A percentile compares a stretch with the other conserved stretches of the same genome.
These are phyloP conservation scores for Notholithocarpus densiflorus DNA, from an alignment of 306 rosid species.

Conservation along the genomic window DNA sequence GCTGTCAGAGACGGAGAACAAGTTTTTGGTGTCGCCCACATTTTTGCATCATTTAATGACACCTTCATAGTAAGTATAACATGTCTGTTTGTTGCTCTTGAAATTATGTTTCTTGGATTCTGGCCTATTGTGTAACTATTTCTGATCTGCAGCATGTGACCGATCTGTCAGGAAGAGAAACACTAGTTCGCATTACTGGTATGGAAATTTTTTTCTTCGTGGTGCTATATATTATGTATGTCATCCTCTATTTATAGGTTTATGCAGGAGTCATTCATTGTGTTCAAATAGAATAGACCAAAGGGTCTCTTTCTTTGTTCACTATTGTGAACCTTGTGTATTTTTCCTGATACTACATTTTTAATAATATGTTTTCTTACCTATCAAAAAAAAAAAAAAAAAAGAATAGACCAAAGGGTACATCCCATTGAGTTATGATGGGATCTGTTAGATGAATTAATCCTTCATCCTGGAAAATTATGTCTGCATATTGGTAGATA, in stretches of 20 bases:
- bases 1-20: conserved; percentile 83
- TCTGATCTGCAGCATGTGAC: conserved; percentile 62
- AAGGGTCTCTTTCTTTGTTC: neutral
- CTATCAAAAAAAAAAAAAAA: no score
- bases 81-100: neutral
- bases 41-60: conserved; percentile 80
- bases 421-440: neutral
- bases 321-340: no score
- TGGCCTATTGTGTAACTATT: neutral
- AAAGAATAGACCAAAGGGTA: neutral
- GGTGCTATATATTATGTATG: neutral
- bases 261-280: neutral
- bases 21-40: conserved; percentile 80
- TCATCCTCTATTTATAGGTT: neutral
- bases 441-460: neutral
- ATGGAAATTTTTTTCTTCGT: neutral
- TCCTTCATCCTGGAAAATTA: neutral
- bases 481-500: neutral
- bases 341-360: no score
- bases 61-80: conserved; percentile 66
- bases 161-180: conserved; percentile 81
- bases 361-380: no score
- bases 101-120: neutral
- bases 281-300: neutral
- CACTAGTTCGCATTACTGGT: conserved; percentile 83